Evolutionary conservation across 2,329 filamentous ascomycete species (phyloP).

Genomic region (Sclerotiophoma versabilis): DNA sequence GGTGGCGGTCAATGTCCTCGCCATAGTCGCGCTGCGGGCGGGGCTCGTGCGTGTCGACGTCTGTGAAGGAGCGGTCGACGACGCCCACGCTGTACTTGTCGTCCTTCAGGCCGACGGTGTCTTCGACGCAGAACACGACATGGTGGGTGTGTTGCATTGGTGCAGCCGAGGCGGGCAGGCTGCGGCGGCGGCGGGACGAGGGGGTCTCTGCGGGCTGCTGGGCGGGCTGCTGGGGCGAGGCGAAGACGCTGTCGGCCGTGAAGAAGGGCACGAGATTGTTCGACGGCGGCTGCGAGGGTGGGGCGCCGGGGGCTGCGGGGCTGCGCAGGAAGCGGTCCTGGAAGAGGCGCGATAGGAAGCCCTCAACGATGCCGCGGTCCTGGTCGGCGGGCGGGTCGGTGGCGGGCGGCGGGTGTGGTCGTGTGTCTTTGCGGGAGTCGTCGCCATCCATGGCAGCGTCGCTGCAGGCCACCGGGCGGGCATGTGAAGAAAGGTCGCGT

Average conservation of each 20-base stretch:
- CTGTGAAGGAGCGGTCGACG: conserved; percentile 52
- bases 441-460: conserved; percentile 22
- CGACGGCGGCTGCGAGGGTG: conserved; percentile 21
- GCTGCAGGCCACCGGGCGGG: conserved; percentile 11
- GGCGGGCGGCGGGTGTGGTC: conserved; percentile 10
- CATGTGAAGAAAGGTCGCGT: conserved; percentile 26
- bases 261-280: conserved; percentile 34
- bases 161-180: background rate
- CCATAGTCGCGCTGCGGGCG: conserved; percentile 51
- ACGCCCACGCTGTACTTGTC: conserved; percentile 53
- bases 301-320: conserved; percentile 22
- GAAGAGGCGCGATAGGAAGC: conserved; percentile 33
- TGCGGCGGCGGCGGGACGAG: background rate
- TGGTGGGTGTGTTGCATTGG: conserved; percentile 27
- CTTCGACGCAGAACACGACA: conserved; percentile 50
- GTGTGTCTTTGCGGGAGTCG: background rate
- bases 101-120: conserved; percentile 51
- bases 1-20: conserved; percentile 47
- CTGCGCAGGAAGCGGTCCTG: conserved; percentile 29
- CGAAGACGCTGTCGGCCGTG: conserved; percentile 26
- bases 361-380: conserved; percentile 20
- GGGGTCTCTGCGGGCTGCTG: background rate
- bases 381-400: conserved; percentile 6
- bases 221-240: conserved; percentile 6
- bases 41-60: conserved; percentile 56